These are phyloP conservation scores for Syzygium malaccense DNA, from an alignment of 441 rosid genomes.

Conservation along the genomic window DNA sequence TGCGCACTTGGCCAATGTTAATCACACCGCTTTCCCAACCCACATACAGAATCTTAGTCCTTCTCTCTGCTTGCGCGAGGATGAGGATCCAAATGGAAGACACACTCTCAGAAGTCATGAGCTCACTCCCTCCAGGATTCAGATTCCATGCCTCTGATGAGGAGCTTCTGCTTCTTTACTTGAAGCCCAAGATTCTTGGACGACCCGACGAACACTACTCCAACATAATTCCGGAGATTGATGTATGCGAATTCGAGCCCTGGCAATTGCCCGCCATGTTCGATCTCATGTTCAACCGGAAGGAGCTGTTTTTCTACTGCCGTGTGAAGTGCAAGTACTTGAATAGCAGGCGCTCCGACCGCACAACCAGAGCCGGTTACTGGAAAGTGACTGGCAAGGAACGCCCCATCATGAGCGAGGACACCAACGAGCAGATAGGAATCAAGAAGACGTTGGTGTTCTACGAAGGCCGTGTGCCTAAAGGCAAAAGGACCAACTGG, in stretches of 20 bases:
- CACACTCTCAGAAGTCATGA: background rate
- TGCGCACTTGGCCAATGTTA: background rate
- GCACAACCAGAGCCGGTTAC: background rate
- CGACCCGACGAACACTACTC: background rate
- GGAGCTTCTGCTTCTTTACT: background rate
- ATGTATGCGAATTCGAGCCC: background rate
- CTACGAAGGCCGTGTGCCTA: background rate
- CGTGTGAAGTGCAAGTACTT: background rate
- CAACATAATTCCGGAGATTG: background rate
- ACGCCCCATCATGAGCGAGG: background rate
- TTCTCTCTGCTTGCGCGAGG: background rate
- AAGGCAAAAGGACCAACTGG: background rate
- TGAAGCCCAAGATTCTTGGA: background rate
- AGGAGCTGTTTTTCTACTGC: background rate
- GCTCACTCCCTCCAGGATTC: background rate
- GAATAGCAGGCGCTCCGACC: background rate
- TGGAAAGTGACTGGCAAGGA: background rate
- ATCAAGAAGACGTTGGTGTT: background rate
- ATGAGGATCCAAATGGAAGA: background rate
- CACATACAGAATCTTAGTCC: background rate
- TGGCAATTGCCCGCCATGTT: background rate
- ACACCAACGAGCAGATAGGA: background rate
- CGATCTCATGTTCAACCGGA: background rate
- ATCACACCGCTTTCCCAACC: background rate
- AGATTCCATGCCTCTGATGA: background rate